Evolutionary conservation across 2,329 filamentous ascomycete species (phyloP).

Genomic region (Knufia petricola): DNA sequence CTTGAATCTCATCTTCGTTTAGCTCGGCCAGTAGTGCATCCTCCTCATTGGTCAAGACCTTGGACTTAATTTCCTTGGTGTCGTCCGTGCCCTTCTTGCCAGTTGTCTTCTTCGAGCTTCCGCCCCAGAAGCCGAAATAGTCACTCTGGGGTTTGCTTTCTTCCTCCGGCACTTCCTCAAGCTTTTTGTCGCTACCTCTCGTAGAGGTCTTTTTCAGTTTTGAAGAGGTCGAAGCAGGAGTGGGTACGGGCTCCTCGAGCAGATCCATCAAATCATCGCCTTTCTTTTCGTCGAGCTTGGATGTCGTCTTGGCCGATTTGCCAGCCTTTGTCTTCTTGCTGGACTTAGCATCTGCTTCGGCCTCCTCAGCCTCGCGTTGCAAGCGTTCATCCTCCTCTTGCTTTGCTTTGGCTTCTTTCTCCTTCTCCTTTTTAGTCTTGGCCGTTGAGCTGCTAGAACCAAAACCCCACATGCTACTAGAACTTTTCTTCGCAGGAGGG

Average conservation of each 20-base stretch:
- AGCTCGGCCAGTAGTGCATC: conserved; percentile 26
- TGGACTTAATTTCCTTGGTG: conserved; percentile 36
- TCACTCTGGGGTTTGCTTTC: conserved; percentile 21
- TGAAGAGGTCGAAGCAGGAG: conserved; percentile 16
- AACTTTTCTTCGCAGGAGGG: conserved; percentile 29
- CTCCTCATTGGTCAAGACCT: conserved; percentile 34
- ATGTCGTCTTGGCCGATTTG: conserved; percentile 19
- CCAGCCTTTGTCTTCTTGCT: conserved; percentile 26
- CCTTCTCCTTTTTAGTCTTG: conserved; percentile 35
- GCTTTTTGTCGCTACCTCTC: conserved; percentile 27
- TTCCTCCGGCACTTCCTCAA: conserved; percentile 21
- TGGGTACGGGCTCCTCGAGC: conserved; percentile 21
- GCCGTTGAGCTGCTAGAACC: conserved; percentile 28
- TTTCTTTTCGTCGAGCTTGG: conserved; percentile 21
- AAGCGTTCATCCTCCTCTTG: conserved; percentile 27
- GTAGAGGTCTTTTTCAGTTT: conserved; percentile 21
- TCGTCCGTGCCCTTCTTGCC: conserved; percentile 30
- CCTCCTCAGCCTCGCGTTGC: conserved; percentile 26
- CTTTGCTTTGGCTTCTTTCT: conserved; percentile 39
- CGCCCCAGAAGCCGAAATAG: conserved; percentile 25
- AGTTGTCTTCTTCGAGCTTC: conserved; percentile 26
- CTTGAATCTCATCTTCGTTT: conserved; percentile 10
- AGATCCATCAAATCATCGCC: conserved; percentile 30
- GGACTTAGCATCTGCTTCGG: conserved; percentile 21
- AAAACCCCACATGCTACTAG: conserved; percentile 35